A percentile compares a stretch with the other conserved stretches of the same genome.
Evolutionary conservation across 805 yeast genomes (phyloP).

Genomic region (Diddensiella transvaalensis): DNA sequence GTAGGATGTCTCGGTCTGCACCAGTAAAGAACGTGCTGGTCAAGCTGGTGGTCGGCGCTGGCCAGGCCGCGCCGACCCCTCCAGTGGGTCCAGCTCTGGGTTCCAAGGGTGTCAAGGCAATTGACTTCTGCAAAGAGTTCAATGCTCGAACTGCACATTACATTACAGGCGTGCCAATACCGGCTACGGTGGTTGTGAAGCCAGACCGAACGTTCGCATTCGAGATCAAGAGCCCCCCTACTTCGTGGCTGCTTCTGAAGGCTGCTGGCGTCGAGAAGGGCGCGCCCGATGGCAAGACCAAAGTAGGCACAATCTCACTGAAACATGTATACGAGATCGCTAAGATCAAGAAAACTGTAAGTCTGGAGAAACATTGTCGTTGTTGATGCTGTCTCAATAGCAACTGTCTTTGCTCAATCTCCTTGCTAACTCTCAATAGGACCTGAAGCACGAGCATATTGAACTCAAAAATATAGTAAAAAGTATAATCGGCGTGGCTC

Average conservation of each 20-base stretch:
- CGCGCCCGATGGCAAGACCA: conserved; percentile 55
- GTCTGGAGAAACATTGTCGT: conserved; percentile 4
- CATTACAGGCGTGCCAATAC: conserved; percentile 84
- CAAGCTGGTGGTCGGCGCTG: conserved; percentile 92
- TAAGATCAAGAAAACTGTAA: conserved; percentile 67
- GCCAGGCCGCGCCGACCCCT: conserved; percentile 97
- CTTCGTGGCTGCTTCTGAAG: conserved; percentile 77
- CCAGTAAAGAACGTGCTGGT: conserved; percentile 68
- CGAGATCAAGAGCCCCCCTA: conserved; percentile 86
- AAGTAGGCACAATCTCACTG: conserved; percentile 65
- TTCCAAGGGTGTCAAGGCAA: conserved; percentile 97
- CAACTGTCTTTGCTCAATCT: not conserved
- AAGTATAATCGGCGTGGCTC: conserved; percentile 83
- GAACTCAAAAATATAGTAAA: conserved; percentile 76
- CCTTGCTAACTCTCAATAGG: conserved; percentile 40
- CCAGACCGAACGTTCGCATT: conserved; percentile 92
- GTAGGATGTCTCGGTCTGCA: conserved; percentile 36
- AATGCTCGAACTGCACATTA: conserved; percentile 92
- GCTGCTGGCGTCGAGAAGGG: conserved; percentile 84
- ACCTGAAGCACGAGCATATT: conserved; percentile 67
- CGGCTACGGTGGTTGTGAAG: conserved; percentile 75
- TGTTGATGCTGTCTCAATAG: too few relatives aligned
- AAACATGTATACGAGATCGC: conserved; percentile 96
- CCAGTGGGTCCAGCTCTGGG: conserved; percentile 99
- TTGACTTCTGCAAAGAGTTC: conserved; percentile 97